Base-by-base conservation (phyloP, 192 early-diverging fungal genomes). In the Piromyces sp. region DNA sequence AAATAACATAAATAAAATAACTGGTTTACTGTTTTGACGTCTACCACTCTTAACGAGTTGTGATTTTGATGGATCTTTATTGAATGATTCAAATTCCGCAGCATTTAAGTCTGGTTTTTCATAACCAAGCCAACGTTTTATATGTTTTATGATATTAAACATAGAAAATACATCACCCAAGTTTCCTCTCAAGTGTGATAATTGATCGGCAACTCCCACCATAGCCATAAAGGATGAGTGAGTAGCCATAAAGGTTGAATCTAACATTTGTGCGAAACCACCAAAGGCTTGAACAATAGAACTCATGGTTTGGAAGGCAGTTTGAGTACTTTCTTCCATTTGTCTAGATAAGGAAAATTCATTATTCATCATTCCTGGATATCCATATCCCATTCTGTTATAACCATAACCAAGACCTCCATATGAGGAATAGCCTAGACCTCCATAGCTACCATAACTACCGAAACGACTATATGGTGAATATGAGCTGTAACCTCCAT, bases 161-260 rank as follows among this genome's bases (percentile, higher is more conserved):
- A 95, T 87, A 26, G 94, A 93, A 26, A 99, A 87, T 7, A 95
- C 89, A 82, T 95, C 93, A 16, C 95, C 93, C 3, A 99, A 88
- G 79, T 96, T 96, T 36, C 85, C 90, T 30, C 94, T 90, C 29
- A 99, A 85, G 85, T 95, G 89, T n/a, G 96, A 95, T 82, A 99
- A 94, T 86, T 99, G 97, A 82, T 99, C 97, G 68, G 95, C 95
- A n/a, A 99, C 95, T 37, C 96, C 97, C 26, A 98, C 92, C 91
- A 98, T 96, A 22, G 96, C 95, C 94, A 97, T 89, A 37, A 89
- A 89, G 19, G 83, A 82, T 15, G 94, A 94, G 84, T 96, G 94
- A 0, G 97, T 99, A 28, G 97, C 96, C 88, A 96, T 94, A 85
- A 96, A 98, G 12, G 97, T 99, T 2, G 95, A 96, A 81, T 98